A percentile compares a stretch with the other conserved stretches of the same genome.
Conservation (phyloP, 305 asterid species). For the Fraxinus dipetala region DNA sequence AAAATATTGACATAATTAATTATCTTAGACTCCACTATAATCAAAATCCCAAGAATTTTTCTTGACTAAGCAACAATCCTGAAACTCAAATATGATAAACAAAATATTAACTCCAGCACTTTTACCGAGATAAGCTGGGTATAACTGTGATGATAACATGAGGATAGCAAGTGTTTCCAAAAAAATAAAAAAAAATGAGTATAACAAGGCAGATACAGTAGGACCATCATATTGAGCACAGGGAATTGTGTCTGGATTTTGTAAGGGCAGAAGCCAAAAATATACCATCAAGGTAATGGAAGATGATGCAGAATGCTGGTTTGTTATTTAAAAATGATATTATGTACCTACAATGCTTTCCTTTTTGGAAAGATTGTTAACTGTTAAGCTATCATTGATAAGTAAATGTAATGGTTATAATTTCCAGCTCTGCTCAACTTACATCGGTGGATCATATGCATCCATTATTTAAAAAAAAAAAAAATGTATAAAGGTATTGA, state of each 20-base stretch:
- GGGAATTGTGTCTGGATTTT: not conserved
- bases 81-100: not conserved
- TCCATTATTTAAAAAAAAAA: not conserved
- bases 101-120: not conserved
- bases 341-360: not conserved
- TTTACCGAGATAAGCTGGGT: not conserved
- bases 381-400: not conserved
- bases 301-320: not conserved
- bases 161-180: not conserved
- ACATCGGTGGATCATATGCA: not conserved
- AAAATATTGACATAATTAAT: not conserved
- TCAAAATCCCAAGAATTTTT: not conserved
- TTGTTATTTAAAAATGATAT: not conserved
- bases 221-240: not conserved
- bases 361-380: not conserved
- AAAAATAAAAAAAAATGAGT: not conserved
- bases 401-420: not conserved
- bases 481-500: not conserved
- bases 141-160: not conserved
- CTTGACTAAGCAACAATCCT: not conserved
- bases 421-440: not conserved
- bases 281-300: not conserved
- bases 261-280: not conserved
- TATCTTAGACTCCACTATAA: not conserved
- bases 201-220: not conserved